These are phyloP conservation scores for Amanita jacksonii DNA, from an alignment of 768 basidiomycete genomes.

Conservation along the genomic window DNA sequence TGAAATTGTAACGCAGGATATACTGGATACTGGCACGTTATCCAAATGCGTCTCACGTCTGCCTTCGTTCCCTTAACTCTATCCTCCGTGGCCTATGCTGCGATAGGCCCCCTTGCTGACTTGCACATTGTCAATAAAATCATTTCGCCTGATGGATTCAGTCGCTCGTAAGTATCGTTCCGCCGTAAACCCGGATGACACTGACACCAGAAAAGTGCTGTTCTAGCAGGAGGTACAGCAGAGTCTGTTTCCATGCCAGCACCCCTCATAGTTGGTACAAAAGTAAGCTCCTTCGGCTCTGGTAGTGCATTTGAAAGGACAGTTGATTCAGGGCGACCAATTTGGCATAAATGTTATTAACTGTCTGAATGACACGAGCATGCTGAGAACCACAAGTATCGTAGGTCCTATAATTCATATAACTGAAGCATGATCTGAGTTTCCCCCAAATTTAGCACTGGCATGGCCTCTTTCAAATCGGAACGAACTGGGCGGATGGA, in stretches of 20 bases:
- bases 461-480: conserved; percentile 38
- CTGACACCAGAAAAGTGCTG: too few species aligned
- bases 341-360: conserved; percentile 34
- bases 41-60: background rate
- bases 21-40: too few species aligned
- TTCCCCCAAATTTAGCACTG: conserved; percentile 22
- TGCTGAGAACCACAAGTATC: conserved; percentile 30
- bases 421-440: too few species aligned
- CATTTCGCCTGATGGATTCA: too few species aligned
- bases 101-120: background rate
- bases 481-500: conserved; percentile 30
- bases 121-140: conserved; percentile 25
- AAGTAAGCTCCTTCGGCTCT: conserved; percentile 5
- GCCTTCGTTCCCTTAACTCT: background rate
- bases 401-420: conserved; percentile 9
- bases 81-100: too few species aligned
- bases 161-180: too few species aligned
- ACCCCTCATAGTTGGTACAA: conserved; percentile 28
- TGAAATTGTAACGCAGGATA: too few species aligned
- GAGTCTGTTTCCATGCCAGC: conserved; percentile 21
- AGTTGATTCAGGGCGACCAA: conserved; percentile 18
- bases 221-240: conserved; percentile 12
- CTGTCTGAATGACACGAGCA: conserved; percentile 26
- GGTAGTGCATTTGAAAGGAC: background rate
- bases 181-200: too few species aligned